phyloP scores from a whole-genome alignment of 495 filamentous ascomycete species.

The Tuber magnatum region DNA sequence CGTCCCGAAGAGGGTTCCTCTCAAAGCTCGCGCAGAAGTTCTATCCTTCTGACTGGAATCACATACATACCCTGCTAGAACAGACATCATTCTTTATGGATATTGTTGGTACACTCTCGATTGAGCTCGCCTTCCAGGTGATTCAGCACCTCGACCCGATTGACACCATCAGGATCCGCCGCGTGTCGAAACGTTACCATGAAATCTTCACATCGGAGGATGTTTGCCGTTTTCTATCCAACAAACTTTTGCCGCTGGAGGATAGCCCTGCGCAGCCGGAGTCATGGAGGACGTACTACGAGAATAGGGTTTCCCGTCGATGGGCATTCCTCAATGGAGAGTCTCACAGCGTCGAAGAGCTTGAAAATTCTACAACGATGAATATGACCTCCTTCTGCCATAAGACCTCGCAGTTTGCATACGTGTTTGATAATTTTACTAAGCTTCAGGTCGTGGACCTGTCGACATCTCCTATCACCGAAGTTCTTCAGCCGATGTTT shows the following conservation, averaged over 20 bases:
- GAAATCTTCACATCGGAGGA: constrained; percentile 25
- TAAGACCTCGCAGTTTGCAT: constrained; percentile 11
- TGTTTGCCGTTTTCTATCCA: constrained; percentile 20
- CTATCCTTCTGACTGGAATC: constrained; percentile 26
- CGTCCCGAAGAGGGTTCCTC: constrained; percentile 21
- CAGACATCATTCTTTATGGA: constrained; percentile 24
- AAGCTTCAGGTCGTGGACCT: constrained; percentile 12
- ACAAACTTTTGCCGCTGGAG: constrained; percentile 14
- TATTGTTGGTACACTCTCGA: constrained; percentile 21
- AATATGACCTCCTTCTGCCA: constrained; percentile 1
- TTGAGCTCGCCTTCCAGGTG: constrained; percentile 26
- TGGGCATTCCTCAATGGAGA: constrained; percentile 5
- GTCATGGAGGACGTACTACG: constrained; percentile 13
- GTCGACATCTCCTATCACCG: constrained; percentile 10
- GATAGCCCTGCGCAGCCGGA: background rate
- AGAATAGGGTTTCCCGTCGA: constrained; percentile 24
- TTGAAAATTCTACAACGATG: background rate
- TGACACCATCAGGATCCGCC: constrained; percentile 21
- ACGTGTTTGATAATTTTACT: background rate
- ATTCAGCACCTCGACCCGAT: constrained; percentile 18
- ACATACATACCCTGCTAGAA: constrained; percentile 21
- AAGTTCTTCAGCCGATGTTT: constrained; percentile 10
- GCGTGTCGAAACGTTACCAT: constrained; percentile 22
- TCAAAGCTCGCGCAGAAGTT: constrained; percentile 19
- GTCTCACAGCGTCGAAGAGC: constrained; percentile 15